phyloP scores from a whole-genome alignment of 768 basidiomycete genomes.

The Tricholoma sp. region DNA sequence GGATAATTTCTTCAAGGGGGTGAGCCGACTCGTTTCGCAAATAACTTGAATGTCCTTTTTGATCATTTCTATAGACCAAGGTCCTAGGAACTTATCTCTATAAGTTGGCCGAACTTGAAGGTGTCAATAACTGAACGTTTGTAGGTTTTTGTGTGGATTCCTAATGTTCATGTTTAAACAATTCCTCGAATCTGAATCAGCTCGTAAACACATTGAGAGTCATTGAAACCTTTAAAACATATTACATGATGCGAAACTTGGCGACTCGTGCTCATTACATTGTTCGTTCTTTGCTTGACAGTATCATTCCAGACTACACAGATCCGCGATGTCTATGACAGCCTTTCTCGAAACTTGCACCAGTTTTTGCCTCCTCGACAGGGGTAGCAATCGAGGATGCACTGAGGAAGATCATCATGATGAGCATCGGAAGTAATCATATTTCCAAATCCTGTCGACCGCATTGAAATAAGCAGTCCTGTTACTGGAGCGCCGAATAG shows the following conservation, averaged over 20 bases:
- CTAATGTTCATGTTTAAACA: background rate
- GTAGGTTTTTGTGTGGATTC: background rate
- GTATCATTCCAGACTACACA: no score
- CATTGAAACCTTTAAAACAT: background rate
- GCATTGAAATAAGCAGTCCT: background rate
- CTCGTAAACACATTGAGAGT: background rate
- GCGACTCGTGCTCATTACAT: background rate
- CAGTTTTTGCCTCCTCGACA: background rate
- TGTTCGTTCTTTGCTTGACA: background rate
- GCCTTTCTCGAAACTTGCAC: background rate
- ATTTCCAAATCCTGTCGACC: background rate
- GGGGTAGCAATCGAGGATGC: no score
- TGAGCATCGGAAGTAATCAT: background rate
- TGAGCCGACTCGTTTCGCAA: conserved; percentile 19
- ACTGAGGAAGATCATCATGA: background rate
- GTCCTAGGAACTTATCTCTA: conserved; percentile 57
- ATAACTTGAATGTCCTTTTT: background rate
- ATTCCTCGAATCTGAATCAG: background rate
- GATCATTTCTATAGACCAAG: conserved; percentile 30
- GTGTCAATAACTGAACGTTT: background rate
- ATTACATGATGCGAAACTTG: background rate
- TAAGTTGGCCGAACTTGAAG: conserved; percentile 39
- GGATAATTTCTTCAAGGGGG: conserved; percentile 63
- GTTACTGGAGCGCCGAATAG: background rate
- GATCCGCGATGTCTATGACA: background rate